Evolutionary conservation across 345 rosid genomes (phyloP), one percentile per base, ranked within the genome.

Genomic region (Zanthoxylum bungeanum): DNA sequence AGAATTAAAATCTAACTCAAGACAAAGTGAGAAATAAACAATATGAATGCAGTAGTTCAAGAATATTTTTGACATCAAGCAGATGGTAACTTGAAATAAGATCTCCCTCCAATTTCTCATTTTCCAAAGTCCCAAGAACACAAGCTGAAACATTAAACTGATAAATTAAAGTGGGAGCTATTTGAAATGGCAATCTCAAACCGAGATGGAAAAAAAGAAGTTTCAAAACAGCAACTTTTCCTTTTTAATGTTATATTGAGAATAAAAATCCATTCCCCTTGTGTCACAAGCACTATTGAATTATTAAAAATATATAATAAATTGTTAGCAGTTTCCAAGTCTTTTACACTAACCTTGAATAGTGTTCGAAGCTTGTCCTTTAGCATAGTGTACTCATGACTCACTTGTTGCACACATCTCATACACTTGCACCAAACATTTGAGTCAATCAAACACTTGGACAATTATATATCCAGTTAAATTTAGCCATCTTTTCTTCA

Each of bases 351-450:
- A 81, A 91, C 97, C 76, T 70, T 73, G 75, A 89, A 88, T 44
- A 91, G 79, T 66, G 74, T 76, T 71, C 86, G 80, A 75, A 91
- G 91, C 77, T 88, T 91, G 80, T 73, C 79, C 83, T 88, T 91
- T 80, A 91, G 50, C 24, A 76, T 70, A 72, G 77, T 49, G 70
- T 69, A 81, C 72, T 91, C 97, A 53, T 78, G 82, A 68, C 72
- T 86, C 80, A 85, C 91, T 77, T 81, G 91, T 71, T 89, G 93
- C 73, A 88, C 84, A 76, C 91, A 89, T 79, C 87, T 78, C 80
- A 85, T 19, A 74, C 95, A 91, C 83, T 95, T 91, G 82, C 75
- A 79, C 40, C 78, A 75, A 65, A 64, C 64, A 74, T 74, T 66
- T 25, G 19, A 25, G 49, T 25, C 33, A 66, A 59, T 78, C 58